Evolutionary conservation across 495 filamentous ascomycete species (phyloP).

Genomic region (Penicillium coprophilum): DNA sequence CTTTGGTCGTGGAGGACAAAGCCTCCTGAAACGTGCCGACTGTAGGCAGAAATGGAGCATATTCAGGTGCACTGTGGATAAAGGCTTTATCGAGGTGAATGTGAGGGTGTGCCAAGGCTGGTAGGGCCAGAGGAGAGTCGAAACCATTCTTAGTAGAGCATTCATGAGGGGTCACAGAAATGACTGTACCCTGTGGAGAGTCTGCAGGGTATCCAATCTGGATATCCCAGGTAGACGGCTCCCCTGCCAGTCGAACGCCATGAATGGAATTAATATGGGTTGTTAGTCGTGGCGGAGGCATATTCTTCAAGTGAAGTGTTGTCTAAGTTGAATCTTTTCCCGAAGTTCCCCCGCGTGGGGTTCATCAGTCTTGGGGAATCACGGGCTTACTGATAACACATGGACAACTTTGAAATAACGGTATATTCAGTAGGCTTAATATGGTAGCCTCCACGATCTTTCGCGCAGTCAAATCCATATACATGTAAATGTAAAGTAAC

Average conservation of each 20-base stretch:
- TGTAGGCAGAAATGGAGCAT: constrained; percentile 56
- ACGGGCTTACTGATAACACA: constrained; percentile 1
- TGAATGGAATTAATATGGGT: constrained; percentile 28
- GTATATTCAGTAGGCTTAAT: neutral
- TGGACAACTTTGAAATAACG: neutral
- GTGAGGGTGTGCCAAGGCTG: constrained; percentile 70
- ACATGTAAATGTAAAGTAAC: neutral
- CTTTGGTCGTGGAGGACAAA: constrained; percentile 56
- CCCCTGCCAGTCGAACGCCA: constrained; percentile 40
- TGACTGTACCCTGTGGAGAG: constrained; percentile 36
- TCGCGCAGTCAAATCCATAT: neutral
- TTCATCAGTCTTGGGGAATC: neutral
- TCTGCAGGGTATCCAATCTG: constrained; percentile 25
- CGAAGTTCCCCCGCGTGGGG: neutral
- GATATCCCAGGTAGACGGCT: constrained; percentile 45
- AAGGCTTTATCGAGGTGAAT: constrained; percentile 78
- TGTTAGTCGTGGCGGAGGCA: constrained; percentile 30
- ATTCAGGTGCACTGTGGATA: constrained; percentile 58
- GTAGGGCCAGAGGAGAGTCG: constrained; percentile 35
- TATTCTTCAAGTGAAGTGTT: constrained; percentile 9
- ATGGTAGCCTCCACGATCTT: neutral
- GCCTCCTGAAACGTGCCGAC: constrained; percentile 68
- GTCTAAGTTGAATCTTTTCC: neutral
- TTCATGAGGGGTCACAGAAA: constrained; percentile 35
- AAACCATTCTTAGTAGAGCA: constrained; percentile 5